A percentile compares a stretch with the other conserved stretches of the same genome.
Conservation (phyloP, 2,329 filamentous ascomycete species). For the Pseudogymnoascus sp. region DNA sequence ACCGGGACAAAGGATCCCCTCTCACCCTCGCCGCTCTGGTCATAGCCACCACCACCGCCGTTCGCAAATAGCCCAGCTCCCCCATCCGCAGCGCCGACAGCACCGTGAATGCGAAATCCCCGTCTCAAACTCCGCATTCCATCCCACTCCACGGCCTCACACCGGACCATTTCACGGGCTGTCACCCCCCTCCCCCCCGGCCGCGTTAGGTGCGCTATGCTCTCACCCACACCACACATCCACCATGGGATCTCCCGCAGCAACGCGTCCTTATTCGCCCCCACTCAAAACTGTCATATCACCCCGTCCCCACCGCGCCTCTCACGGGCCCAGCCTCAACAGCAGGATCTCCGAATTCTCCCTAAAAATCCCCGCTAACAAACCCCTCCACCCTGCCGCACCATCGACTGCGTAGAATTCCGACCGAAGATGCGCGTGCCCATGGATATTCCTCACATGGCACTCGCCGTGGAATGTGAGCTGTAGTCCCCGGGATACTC, state of each 20-base stretch:
- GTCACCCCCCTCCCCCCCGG: background rate
- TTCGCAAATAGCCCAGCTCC: background rate
- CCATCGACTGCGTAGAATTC: background rate
- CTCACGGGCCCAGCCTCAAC: background rate
- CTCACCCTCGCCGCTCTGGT: background rate
- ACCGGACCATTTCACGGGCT: background rate
- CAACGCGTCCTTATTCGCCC: background rate
- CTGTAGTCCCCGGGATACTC: background rate
- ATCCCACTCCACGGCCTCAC: background rate
- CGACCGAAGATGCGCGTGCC: background rate
- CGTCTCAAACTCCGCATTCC: background rate
- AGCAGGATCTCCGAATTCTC: background rate
- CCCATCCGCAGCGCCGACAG: background rate
- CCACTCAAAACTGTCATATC: background rate
- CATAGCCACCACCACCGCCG: background rate
- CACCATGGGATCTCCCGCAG: background rate
- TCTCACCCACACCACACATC: background rate
- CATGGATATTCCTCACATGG: background rate
- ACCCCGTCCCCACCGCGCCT: background rate
- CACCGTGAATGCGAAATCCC: background rate
- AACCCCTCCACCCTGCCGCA: background rate
- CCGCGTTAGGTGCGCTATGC: background rate
- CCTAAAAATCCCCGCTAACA: background rate
- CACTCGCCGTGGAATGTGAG: background rate
- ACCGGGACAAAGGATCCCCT: background rate